Percentiles rank a stretch among this genome's conserved stretches.
These are phyloP conservation scores for Trichoderma sp. DNA, from an alignment of 2,329 filamentous ascomycete genomes.

Conservation along the genomic window DNA sequence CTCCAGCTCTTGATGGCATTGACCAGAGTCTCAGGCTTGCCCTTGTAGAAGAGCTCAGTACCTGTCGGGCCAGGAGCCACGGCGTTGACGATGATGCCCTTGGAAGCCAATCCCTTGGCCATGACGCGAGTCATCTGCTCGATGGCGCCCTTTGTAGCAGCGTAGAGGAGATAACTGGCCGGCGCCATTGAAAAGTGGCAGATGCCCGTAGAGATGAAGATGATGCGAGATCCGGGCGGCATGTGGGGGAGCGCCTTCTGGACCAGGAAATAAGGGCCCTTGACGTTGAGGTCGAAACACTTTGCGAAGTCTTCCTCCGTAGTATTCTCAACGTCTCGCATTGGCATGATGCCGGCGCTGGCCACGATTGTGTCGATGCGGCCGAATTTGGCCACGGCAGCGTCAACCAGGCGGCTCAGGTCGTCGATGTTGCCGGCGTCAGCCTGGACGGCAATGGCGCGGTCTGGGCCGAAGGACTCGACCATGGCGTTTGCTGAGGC, in stretches of 20 bases:
- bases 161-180: slow-evolving; percentile 51
- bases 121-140: slow-evolving; percentile 57
- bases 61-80: slow-evolving; percentile 46
- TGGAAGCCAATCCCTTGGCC: slow-evolving; percentile 53
- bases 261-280: slow-evolving; percentile 54
- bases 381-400: slow-evolving; percentile 49
- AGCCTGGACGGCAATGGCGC: slow-evolving; percentile 54
- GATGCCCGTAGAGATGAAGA: slow-evolving; percentile 50
- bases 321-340: slow-evolving; percentile 48
- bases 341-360: slow-evolving; percentile 53
- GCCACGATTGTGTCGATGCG: slow-evolving; percentile 59
- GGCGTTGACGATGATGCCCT: slow-evolving; percentile 49
- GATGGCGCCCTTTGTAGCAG: slow-evolving; percentile 56
- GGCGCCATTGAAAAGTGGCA: slow-evolving; percentile 38
- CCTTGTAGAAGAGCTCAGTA: slow-evolving; percentile 55
- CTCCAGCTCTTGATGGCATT: slow-evolving; percentile 36
- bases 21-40: slow-evolving; percentile 47
- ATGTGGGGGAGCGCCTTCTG: slow-evolving; percentile 54
- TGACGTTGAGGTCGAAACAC: slow-evolving; percentile 53
- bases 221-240: slow-evolving; percentile 45
- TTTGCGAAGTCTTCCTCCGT: slow-evolving; percentile 52
- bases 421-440: slow-evolving; percentile 48
- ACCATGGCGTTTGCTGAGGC: slow-evolving; percentile 50
- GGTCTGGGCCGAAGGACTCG: slow-evolving; percentile 44
- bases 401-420: slow-evolving; percentile 48